Evolutionary conservation across 2,329 filamentous ascomycete species (phyloP), one percentile per base, ranked within the genome.

Genomic region (Mycogone perniciosa): DNA sequence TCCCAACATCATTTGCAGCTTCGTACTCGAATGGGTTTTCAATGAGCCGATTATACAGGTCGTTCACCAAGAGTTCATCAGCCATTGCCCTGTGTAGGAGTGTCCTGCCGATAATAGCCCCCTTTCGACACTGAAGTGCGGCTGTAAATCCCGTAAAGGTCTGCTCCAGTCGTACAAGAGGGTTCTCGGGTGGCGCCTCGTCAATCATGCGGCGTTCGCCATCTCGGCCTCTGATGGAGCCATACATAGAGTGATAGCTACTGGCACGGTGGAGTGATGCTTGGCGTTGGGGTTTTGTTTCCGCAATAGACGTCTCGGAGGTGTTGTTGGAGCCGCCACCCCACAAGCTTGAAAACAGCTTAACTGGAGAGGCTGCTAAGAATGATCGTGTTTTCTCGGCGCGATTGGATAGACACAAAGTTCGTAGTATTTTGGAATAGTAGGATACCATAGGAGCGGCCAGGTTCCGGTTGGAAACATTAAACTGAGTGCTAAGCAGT

Each of bases 31-130:
- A 85, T 0, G 90, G 88, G 56, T 86, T 86, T 64, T 96, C 90
- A 13, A 95, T 82, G 10, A 96, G 77, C 33, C 84, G 80, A 63
- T 96, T 96, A 70, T 96, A 96, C 2, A 96, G 74, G 59, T 95
- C 89, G 61, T 96, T 96, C 58, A 96, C 86, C 1, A 81, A 75
- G 6, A 92, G 76, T 61, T 91, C 87, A 62, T 96, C 88, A 2
- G 85, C 88, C 30, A 77, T 74, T 52, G 72, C 71, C 44, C 91
- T 80, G 57, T 82, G 85, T 45, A 90, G 79, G 31, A 96, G 73
- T 29, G 82, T 83, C 31, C 86, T 84, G 13, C 88, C 90, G 13
- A 95, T 80, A 52, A 96, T 88, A 60, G 90, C 89, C 31, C 91
- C 91, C 64, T 92, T 95, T 39, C 90, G 84, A 37, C 86, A 85